A percentile compares a stretch with the other conserved stretches of the same genome.
These are phyloP conservation scores for Colletotrichum sp. DNA, from an alignment of 2,329 filamentous ascomycete species.

Conservation along the genomic window DNA sequence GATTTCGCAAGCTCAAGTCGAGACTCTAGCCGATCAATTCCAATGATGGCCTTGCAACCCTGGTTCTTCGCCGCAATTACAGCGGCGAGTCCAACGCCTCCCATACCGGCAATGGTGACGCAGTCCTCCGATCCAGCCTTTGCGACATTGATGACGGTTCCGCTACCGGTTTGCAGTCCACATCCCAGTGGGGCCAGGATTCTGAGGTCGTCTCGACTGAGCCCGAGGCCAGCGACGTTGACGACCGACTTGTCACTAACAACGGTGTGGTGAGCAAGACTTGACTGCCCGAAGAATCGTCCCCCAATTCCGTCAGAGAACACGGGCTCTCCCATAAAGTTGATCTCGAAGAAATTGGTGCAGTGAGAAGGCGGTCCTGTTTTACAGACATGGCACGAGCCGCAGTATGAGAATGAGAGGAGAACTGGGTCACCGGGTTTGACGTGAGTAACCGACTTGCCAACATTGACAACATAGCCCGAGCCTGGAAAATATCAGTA, in stretches of 20 bases:
- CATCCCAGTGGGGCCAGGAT: slow-evolving; percentile 39
- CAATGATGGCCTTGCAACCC: slow-evolving; percentile 28
- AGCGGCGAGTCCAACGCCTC: slow-evolving; percentile 37
- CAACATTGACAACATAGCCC: slow-evolving; percentile 48
- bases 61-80: slow-evolving; percentile 35
- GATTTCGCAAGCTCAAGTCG: slow-evolving; percentile 28
- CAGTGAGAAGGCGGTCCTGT: slow-evolving; percentile 52
- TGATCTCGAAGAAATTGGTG: slow-evolving; percentile 49
- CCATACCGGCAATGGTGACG: slow-evolving; percentile 37
- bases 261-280: slow-evolving; percentile 34
- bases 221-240: slow-evolving; percentile 17
- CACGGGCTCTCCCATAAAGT: slow-evolving; percentile 40
- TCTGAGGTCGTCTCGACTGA: slow-evolving; percentile 25
- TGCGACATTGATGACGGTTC: slow-evolving; percentile 37
- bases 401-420: slow-evolving; percentile 43
- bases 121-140: slow-evolving; percentile 27
- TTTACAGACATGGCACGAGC: slow-evolving; percentile 51
- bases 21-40: slow-evolving; percentile 27
- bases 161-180: slow-evolving; percentile 40
- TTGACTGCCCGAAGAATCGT: slow-evolving; percentile 39
- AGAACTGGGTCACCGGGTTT: slow-evolving; percentile 60
- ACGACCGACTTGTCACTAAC: slow-evolving; percentile 33
- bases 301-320: slow-evolving; percentile 22
- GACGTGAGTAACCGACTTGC: slow-evolving; percentile 51
- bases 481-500: slow-evolving; percentile 28